phyloP scores from a whole-genome alignment of 2,329 filamentous ascomycete genomes.

The Pseudogymnoascus sp. region DNA sequence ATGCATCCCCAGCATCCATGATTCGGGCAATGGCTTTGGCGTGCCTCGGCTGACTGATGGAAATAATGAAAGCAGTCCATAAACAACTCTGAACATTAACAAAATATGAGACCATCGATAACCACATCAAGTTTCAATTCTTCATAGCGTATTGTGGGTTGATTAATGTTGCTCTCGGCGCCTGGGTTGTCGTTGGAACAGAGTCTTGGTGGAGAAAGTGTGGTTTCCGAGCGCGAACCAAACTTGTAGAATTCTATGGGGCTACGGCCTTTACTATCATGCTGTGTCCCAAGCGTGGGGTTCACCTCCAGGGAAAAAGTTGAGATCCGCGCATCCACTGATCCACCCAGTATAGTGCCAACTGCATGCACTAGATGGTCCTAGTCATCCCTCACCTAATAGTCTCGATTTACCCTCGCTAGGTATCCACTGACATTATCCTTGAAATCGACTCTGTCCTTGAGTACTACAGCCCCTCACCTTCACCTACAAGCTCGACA shows the following conservation, averaged over 20 bases:
- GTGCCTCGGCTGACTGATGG: neutral
- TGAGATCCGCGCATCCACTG: no score
- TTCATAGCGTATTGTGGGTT: neutral
- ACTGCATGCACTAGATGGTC: no score
- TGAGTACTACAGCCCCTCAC: neutral
- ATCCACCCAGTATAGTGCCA: no score
- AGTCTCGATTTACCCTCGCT: no score
- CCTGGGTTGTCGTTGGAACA: neutral
- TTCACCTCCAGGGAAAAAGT: no score
- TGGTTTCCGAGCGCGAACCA: no score
- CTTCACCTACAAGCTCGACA: conserved; percentile 4
- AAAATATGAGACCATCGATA: neutral
- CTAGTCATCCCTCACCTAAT: no score
- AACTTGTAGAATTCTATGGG: no score
- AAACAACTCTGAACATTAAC: neutral
- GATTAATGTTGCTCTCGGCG: neutral
- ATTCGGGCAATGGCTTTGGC: neutral
- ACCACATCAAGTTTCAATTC: neutral
- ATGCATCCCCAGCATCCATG: neutral
- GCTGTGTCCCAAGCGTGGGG: no score
- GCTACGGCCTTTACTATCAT: no score
- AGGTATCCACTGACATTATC: no score
- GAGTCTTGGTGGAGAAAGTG: neutral
- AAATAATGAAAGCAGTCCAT: neutral
- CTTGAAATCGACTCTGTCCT: no score